Base-by-base conservation (phyloP, 2,329 filamentous ascomycete genomes). In the Cordyceps javanica region DNA sequence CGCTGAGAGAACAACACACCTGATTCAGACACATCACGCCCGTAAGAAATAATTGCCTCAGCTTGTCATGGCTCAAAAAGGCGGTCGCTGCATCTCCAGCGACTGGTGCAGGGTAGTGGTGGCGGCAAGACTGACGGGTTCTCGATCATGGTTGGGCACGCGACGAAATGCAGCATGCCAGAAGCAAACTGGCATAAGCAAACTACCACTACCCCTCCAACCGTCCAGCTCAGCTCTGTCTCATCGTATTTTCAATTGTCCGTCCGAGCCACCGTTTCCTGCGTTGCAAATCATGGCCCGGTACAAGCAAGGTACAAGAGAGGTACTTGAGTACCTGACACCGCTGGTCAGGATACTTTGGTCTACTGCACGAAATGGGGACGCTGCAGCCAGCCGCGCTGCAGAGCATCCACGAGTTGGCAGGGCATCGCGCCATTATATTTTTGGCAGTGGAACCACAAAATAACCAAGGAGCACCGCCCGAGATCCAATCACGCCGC, bases 371-470 rank as follows among this genome's bases (percentile, higher is more conserved):
- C 23, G 23, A 26, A 48, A 55, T 36, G 51, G 38, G 39, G n/a
- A n/a, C n/a, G 38, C 51, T 53, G 23, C 41, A 39, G 53, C 53
- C n/a, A 13, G 30, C 52, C 28, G 41, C 19, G 39, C 44, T 55
- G 42, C 53, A 55, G 23, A 48, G 53, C 44, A 48, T 48, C 42
- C 32, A 39, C 21, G 42, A 21, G 30, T 36, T 13, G 23, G 3
- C 8, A 36, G 19, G 52, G 42, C 42, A 48, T 48, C 19, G 53
- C 53, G 42, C 23, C 23, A 39, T 48, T 38, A 42, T 30, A 39
- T 55, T 48, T 55, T 48, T 48, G 42, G 44, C 32, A 39, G 23
- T 25, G 11, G 53, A 39, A 16, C 53, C 53, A 55, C 53, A 55
- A 38, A 55, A 39, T 39, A 11, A 3, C 23, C 26, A 48, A 26